Evolutionary conservation across 345 rosid genomes (phyloP).

Genomic region (Corchorus capsularis): DNA sequence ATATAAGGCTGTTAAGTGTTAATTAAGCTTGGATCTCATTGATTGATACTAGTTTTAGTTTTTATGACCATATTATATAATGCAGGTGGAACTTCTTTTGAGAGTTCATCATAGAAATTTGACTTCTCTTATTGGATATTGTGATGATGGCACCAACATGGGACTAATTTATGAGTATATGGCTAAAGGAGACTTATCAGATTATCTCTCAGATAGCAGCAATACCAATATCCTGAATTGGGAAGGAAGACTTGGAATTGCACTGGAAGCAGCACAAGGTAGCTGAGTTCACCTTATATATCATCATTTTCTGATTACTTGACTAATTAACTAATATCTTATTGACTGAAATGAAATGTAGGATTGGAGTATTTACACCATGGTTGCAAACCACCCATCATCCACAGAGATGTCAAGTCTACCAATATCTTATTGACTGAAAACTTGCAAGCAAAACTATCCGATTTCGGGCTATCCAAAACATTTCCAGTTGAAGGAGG

Average conservation of each 20-base stretch:
- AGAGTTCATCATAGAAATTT: slow-evolving; percentile 50
- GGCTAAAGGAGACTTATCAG: slow-evolving; percentile 37
- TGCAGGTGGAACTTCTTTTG: slow-evolving; percentile 43
- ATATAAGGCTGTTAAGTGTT: too few relatives aligned
- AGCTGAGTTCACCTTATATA: neutral
- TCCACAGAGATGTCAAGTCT: too few relatives aligned
- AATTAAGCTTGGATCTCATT: too few relatives aligned
- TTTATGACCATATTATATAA: neutral
- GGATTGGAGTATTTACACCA: too few relatives aligned
- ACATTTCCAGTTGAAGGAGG: slow-evolving; percentile 38
- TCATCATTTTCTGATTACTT: neutral
- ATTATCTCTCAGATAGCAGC: slow-evolving; percentile 32
- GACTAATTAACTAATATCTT: too few relatives aligned
- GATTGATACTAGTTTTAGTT: too few relatives aligned
- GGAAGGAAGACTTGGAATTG: slow-evolving; percentile 49
- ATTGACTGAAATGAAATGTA: too few relatives aligned
- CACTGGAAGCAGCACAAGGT: slow-evolving; percentile 58
- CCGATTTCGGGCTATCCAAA: slow-evolving; percentile 56
- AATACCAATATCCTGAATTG: slow-evolving; percentile 34
- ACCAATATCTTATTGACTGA: slow-evolving; percentile 40
- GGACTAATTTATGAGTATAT: slow-evolving; percentile 54
- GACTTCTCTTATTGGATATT: slow-evolving; percentile 43
- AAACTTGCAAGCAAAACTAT: slow-evolving; percentile 43
- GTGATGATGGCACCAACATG: slow-evolving; percentile 39
- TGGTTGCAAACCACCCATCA: too few relatives aligned